A percentile compares a stretch with the other conserved stretches of the same genome.
Evolutionary conservation across 495 filamentous ascomycete genomes (phyloP).

Genomic region (Talaromyces thailandensis): DNA sequence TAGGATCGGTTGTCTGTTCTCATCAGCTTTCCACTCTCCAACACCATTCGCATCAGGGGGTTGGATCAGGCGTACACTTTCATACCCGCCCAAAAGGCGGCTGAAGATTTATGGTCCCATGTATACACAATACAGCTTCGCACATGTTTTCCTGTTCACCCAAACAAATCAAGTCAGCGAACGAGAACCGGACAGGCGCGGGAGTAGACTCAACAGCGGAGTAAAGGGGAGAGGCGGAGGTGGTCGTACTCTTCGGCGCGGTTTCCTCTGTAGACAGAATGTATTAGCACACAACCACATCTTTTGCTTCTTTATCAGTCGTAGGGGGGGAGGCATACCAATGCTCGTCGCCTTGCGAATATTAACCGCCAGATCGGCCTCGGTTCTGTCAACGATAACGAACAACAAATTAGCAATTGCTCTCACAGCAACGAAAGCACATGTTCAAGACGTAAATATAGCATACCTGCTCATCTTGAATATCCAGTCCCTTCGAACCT

Average conservation of each 20-base stretch:
- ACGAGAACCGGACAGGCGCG: not conserved
- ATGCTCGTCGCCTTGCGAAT: slow-evolving; percentile 95
- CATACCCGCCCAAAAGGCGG: slow-evolving; percentile 95
- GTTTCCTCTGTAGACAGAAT: slow-evolving; percentile 59
- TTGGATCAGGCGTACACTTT: slow-evolving; percentile 64
- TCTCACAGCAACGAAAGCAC: not conserved
- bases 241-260: slow-evolving; percentile 72
- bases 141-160: slow-evolving; percentile 75
- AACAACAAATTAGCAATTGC: slow-evolving; percentile 12
- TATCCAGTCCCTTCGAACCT: not conserved
- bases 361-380: slow-evolving; percentile 87
- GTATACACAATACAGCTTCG: slow-evolving; percentile 97
- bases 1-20: slow-evolving; percentile 74
- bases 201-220: not conserved
- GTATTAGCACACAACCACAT: not conserved
- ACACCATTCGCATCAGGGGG: not conserved
- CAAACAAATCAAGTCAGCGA: not conserved
- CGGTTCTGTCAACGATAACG: slow-evolving; percentile 49
- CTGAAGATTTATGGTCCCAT: slow-evolving; percentile 97
- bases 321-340: slow-evolving; percentile 33
- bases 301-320: slow-evolving; percentile 10
- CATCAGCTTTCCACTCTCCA: not conserved
- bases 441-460: not conserved
- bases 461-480: slow-evolving; percentile 37
- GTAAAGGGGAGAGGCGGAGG: not conserved